Evolutionary conservation across 2,329 filamentous ascomycete species (phyloP).

Genomic region (Fusarium concolor): DNA sequence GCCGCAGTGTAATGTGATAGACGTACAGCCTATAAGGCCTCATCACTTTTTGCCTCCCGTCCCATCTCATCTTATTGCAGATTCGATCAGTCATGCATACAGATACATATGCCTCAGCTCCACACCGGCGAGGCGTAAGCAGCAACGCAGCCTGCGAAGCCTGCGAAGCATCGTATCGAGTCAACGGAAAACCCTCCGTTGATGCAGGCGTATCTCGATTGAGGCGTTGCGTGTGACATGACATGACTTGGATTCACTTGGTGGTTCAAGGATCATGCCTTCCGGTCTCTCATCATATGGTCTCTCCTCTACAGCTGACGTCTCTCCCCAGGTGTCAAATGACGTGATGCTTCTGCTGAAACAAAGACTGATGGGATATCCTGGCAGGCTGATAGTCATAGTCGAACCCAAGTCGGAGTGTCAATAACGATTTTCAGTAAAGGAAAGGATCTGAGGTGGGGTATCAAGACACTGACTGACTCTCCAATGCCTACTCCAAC

Average conservation of each 20-base stretch:
- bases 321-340: slow-evolving; percentile 17
- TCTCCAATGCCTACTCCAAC: not conserved
- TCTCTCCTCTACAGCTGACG: not conserved
- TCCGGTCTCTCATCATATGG: not conserved
- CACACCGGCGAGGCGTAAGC: slow-evolving; percentile 14
- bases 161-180: not conserved
- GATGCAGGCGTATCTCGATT: not conserved
- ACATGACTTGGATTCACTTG: not conserved
- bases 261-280: slow-evolving; percentile 25
- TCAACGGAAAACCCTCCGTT: not conserved
- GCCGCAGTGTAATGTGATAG: slow-evolving; percentile 35
- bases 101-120: slow-evolving; percentile 12
- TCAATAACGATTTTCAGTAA: no score
- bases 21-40: slow-evolving; percentile 38
- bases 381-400: slow-evolving; percentile 6
- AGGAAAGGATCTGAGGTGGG: no score
- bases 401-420: no score
- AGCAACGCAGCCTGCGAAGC: not conserved
- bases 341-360: slow-evolving; percentile 23
- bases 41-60: slow-evolving; percentile 23
- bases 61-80: slow-evolving; percentile 1
- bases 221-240: not conserved
- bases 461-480: not conserved
- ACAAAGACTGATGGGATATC: slow-evolving; percentile 15
- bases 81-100: not conserved